Conservation (phyloP, 2,329 filamentous ascomycete genomes). For the Zymoseptoria ardabiliae region DNA sequence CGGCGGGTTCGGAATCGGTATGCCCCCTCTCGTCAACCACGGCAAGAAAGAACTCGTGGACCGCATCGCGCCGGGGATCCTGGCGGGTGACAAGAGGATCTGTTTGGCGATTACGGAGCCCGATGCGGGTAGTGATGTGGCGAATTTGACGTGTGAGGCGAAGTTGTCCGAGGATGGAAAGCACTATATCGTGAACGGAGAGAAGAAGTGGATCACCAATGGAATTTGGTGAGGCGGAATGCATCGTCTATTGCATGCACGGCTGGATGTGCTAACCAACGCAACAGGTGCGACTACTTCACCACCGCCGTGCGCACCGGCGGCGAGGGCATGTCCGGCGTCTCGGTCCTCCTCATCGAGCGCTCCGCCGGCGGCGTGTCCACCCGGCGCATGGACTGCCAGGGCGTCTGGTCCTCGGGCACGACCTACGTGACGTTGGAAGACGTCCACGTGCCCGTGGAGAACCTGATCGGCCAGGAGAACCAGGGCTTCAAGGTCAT, state of each 20-base stretch:
- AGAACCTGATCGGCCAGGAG: constrained; percentile 95
- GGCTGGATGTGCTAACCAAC: neutral
- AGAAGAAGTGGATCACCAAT: constrained; percentile 99
- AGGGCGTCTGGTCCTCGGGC: constrained; percentile 90
- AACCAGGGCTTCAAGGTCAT: constrained; percentile 98
- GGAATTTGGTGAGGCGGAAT: constrained; percentile 50
- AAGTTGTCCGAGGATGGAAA: constrained; percentile 93
- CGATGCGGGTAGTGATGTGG: constrained; percentile 90
- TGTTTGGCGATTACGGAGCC: constrained; percentile 95
- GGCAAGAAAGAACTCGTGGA: constrained; percentile 79
- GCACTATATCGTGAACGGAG: constrained; percentile 98
- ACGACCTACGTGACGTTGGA: constrained; percentile 98
- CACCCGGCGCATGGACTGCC: constrained; percentile 95
- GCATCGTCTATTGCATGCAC: neutral
- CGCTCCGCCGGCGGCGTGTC: constrained; percentile 74
- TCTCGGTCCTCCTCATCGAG: constrained; percentile 88
- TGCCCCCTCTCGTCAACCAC: constrained; percentile 85
- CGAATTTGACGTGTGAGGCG: constrained; percentile 90
- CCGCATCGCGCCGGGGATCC: constrained; percentile 78
- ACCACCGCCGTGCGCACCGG: constrained; percentile 92
- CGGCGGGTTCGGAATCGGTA: constrained; percentile 92
- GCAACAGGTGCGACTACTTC: constrained; percentile 82
- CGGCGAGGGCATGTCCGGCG: constrained; percentile 73
- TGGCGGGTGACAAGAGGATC: constrained; percentile 91
- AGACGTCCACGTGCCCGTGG: constrained; percentile 98